phyloP scores from a whole-genome alignment of 1,284 basidiomycete genomes.

The Puccinia coronata region DNA sequence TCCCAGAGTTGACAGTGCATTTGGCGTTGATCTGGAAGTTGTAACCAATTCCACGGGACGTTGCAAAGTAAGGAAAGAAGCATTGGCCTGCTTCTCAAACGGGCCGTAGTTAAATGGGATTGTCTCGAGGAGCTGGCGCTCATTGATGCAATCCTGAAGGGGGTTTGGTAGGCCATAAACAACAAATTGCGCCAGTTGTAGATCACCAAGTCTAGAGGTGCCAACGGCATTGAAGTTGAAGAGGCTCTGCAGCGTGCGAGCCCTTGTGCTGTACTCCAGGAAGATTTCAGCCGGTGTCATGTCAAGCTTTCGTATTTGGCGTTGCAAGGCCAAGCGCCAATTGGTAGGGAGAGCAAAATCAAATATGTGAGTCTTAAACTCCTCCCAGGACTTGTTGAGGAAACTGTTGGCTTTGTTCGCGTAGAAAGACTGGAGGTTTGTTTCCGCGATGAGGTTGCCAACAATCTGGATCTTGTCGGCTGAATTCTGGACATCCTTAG shows the following conservation, averaged over 20 bases:
- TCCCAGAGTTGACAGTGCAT: not conserved
- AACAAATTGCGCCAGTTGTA: not conserved
- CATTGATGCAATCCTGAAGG: not conserved
- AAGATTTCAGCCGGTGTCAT: too few relatives aligned
- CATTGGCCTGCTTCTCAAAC: too few relatives aligned
- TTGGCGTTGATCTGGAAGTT: not conserved
- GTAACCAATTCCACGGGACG: not conserved
- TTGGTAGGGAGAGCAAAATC: not conserved
- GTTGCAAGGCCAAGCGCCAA: not conserved
- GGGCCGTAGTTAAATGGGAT: not conserved
- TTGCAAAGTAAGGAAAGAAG: not conserved
- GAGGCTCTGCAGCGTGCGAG: not conserved
- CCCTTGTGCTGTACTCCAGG: too few relatives aligned
- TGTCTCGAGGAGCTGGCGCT: not conserved
- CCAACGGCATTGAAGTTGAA: not conserved
- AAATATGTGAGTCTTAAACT: not conserved
- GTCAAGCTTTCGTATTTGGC: too few relatives aligned
- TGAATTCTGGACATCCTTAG: too few relatives aligned
- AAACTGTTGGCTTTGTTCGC: not conserved
- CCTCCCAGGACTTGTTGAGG: not conserved
- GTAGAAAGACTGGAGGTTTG: too few relatives aligned
- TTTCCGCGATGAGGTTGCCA: too few relatives aligned
- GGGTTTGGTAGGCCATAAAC: not conserved
- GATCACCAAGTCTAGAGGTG: not conserved
- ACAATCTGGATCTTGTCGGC: too few relatives aligned